A percentile compares a stretch with the other conserved stretches of the same genome.
Conservation (phyloP, 257 asterid species). For the Schizonepeta tenuifolia region DNA sequence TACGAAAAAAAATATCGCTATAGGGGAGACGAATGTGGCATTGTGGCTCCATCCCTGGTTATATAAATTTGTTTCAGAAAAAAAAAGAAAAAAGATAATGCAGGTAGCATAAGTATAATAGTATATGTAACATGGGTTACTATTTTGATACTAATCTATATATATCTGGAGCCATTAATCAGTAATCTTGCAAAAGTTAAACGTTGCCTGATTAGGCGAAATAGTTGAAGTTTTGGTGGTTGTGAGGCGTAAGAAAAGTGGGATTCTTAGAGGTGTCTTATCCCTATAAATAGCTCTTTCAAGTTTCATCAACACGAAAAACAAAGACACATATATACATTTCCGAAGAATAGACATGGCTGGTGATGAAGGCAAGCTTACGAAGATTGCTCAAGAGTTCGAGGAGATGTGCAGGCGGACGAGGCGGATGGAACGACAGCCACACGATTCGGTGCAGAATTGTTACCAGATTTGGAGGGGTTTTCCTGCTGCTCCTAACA, state of each 20-base stretch:
- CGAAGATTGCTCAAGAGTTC: conserved; percentile 52
- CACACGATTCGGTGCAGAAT: conserved; percentile 30
- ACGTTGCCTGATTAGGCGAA: not conserved
- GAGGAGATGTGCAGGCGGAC: conserved; percentile 36
- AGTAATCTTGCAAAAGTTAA: conserved; percentile 21
- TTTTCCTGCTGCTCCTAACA: conserved; percentile 34
- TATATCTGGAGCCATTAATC: conserved; percentile 7
- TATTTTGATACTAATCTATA: not conserved
- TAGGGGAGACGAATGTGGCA: not conserved
- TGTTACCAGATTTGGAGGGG: conserved; percentile 33
- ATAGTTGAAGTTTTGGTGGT: not conserved
- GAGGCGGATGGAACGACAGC: conserved; percentile 31
- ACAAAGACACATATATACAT: conserved; percentile 16
- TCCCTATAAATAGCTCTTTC: conserved; percentile 29
- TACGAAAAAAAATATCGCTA: too few species aligned
- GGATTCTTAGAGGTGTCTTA: conserved; percentile 19
- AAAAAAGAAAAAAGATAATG: not conserved
- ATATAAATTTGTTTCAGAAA: not conserved
- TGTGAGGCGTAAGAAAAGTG: conserved; percentile 12
- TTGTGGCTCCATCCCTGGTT: not conserved
- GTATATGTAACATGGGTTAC: not conserved
- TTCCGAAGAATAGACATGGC: conserved; percentile 34
- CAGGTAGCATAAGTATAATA: not conserved
- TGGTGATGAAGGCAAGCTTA: conserved; percentile 39
- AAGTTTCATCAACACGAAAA: conserved; percentile 25